Conservation (phyloP, 2,329 filamentous ascomycete genomes). For the Macrophomina tecta region DNA sequence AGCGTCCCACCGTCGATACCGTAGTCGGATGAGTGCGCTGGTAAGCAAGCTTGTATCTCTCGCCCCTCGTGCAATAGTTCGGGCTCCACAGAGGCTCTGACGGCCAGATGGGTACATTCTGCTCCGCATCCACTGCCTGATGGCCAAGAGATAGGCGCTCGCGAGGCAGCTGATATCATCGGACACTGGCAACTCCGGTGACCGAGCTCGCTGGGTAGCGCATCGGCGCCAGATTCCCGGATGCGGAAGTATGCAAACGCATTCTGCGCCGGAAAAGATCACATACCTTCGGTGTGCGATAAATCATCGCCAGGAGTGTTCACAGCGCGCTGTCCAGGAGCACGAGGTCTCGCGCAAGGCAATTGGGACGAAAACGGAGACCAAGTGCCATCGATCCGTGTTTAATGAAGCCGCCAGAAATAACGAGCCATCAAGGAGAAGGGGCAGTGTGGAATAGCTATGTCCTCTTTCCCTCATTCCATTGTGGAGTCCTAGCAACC, state of each 20-base stretch:
- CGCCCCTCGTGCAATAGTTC: no score
- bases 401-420: background rate
- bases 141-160: no score
- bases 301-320: background rate
- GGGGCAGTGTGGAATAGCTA: background rate
- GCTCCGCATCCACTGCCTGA: no score
- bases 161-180: background rate
- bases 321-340: no score
- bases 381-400: background rate
- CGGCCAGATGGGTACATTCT: no score
- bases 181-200: background rate
- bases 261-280: constrained; percentile 1
- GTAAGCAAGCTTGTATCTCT: no score
- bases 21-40: no score
- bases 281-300: background rate
- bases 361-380: background rate
- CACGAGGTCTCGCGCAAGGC: background rate
- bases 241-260: background rate
- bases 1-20: no score
- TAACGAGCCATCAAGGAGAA: background rate
- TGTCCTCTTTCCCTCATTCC: no score
- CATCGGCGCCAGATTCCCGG: background rate
- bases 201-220: background rate
- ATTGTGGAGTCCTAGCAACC: no score
- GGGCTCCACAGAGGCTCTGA: no score